Evolutionary conservation across 805 yeast genomes (phyloP).

Genomic region (Ogataea salicorniae): DNA sequence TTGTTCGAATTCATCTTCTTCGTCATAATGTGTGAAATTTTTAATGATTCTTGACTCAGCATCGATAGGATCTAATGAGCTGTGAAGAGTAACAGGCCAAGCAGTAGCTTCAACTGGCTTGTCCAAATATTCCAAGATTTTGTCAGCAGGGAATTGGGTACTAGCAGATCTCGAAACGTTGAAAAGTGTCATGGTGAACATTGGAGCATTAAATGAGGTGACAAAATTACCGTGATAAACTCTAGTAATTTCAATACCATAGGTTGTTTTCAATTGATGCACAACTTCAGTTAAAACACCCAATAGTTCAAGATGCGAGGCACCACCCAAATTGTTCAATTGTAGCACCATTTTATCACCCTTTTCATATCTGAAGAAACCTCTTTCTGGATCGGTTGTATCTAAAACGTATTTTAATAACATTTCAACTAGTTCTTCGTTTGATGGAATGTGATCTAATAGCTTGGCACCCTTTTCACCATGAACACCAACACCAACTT

Average conservation of each 20-base stretch:
- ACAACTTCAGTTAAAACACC: constrained; percentile 25
- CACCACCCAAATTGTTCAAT: constrained; percentile 36
- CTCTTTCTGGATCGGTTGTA: constrained; percentile 25
- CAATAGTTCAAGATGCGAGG: constrained; percentile 30
- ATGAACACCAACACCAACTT: constrained; percentile 36
- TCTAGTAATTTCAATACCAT: constrained; percentile 27
- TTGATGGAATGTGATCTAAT: constrained; percentile 27
- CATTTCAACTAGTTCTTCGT: constrained; percentile 27
- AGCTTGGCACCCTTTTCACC: constrained; percentile 36
- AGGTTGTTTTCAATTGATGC: constrained; percentile 21
- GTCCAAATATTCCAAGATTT: constrained; percentile 30
- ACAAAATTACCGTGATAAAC: constrained; percentile 33
- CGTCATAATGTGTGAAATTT: constrained; percentile 26
- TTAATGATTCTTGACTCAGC: constrained; percentile 22
- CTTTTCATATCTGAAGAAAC: constrained; percentile 26
- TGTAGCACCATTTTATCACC: constrained; percentile 29
- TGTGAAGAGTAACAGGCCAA: constrained; percentile 26
- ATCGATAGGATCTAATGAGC: constrained; percentile 15
- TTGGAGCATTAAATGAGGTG: constrained; percentile 35
- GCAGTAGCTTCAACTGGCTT: constrained; percentile 28
- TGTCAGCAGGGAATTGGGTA: constrained; percentile 14
- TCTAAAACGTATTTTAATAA: constrained; percentile 27
- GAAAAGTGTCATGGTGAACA: constrained; percentile 33
- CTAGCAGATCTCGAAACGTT: constrained; percentile 29
- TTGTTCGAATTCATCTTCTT: constrained; percentile 5